Evolutionary conservation across 192 early-diverging fungal genomes (phyloP), one percentile per base, ranked within the genome.

Genomic region (Coemansia sp.): DNA sequence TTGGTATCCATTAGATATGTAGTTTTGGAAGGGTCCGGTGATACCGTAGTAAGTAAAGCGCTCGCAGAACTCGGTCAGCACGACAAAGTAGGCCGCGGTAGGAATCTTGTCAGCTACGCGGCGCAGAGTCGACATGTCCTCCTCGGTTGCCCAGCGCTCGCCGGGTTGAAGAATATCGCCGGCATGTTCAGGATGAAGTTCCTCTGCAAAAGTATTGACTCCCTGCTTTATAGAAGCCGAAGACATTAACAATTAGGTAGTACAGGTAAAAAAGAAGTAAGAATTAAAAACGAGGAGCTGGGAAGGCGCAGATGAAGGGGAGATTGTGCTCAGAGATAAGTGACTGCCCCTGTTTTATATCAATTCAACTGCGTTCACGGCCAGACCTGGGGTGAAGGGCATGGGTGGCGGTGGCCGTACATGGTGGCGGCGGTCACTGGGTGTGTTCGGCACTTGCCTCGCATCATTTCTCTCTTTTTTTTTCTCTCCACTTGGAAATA

Each of bases 11-110:
- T 81, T 79, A 54, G 87, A 83, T 42, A 88, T 85, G 64, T 89
- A 89, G 51, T 89, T 89, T 59, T 89, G 88, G 71, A 89, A 89
- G 9, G 79, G 82, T 0, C 75, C 81, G 1, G 85, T 80, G 44
- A 87, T 79, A 11, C 88, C 88, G 66, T 89, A 89, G 74, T 84
- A 89, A 8, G 88, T 80, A 62, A 89, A 87, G 50, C 88, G 86
- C 68, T 89, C 85, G 67, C 83, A 82, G 24, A 89, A 83, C 77
- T 89, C 88, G 31, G 80, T 88, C 48, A 85, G 42, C 40, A 89
- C 66, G n/a, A 89, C 80, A 61, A 89, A 87, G 63, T 82, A 75
- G 0, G 88, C 87, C 8, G 84, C 84, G 1, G 60, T 27, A 0
- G 91, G 91, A 33, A 92, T 72, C 1, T 48, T 53, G 69, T 91